Conservation (phyloP, 2,329 filamentous ascomycete species). For the Colletotrichum cuscutae region DNA sequence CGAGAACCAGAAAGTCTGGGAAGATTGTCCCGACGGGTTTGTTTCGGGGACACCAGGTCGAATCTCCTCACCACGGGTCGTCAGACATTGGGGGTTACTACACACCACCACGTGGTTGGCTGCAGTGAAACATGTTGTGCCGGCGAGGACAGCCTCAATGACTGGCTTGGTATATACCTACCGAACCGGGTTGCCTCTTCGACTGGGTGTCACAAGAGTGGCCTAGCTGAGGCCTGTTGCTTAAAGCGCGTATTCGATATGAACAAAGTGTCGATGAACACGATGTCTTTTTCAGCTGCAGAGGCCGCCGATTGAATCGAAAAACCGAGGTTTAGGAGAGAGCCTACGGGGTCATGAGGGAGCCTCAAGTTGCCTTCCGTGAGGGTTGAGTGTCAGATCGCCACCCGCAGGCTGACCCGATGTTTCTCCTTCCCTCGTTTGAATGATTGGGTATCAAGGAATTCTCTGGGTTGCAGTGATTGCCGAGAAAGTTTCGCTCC, state of each 20-base stretch:
- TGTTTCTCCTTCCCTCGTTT: slow-evolving; percentile 1
- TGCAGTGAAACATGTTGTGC: background rate
- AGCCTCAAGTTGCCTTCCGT: background rate
- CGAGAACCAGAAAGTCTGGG: background rate
- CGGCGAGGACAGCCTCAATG: background rate
- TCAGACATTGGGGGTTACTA: background rate
- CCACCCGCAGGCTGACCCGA: slow-evolving; percentile 10
- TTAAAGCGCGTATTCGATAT: background rate
- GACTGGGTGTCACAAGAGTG: background rate
- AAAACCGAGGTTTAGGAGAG: background rate
- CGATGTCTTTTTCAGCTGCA: background rate
- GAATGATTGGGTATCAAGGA: background rate
- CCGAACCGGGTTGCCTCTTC: background rate
- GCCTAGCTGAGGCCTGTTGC: background rate
- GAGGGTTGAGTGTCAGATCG: slow-evolving; percentile 6
- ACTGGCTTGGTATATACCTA: background rate
- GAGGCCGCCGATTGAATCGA: background rate
- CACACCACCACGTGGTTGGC: background rate
- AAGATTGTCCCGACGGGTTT: background rate
- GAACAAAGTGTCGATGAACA: background rate
- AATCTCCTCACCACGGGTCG: background rate
- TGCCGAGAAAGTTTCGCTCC: slow-evolving; percentile 28
- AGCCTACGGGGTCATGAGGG: background rate
- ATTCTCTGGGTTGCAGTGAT: background rate
- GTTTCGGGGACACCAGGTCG: background rate